These are phyloP conservation scores for Pascua sp. DNA, from an alignment of 1,284 basidiomycete genomes.

Conservation along the genomic window DNA sequence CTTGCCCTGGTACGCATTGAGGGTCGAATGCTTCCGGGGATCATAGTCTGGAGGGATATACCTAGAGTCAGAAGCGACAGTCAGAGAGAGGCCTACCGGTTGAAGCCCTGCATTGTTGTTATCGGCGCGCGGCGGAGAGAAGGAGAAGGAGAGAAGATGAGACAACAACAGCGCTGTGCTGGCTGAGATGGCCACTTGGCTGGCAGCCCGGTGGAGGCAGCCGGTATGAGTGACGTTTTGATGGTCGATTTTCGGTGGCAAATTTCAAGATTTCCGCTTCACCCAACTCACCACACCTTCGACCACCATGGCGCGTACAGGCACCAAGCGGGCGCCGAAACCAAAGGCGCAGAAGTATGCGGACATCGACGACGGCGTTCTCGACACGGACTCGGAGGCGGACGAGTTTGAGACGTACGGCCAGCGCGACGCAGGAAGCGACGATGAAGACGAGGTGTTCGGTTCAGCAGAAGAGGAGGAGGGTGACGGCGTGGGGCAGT, in stretches of 20 bases:
- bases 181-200: too few species aligned
- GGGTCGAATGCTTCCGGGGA: conserved; percentile 68
- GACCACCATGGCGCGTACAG: too few species aligned
- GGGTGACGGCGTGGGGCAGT: conserved; percentile 35
- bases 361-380: conserved; percentile 27
- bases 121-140: too few species aligned
- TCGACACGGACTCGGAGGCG: conserved; percentile 42
- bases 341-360: conserved; percentile 2
- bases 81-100: conserved; percentile 54
- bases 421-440: conserved; percentile 35
- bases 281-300: too few species aligned
- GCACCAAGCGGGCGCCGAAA: too few species aligned
- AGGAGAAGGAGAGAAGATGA: too few species aligned
- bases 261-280: too few species aligned
- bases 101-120: conserved; percentile 58
- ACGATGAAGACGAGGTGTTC: conserved; percentile 56
- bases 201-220: too few species aligned
- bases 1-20: conserved; percentile 70
- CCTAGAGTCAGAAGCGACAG: conserved; percentile 57
- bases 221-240: too few species aligned
- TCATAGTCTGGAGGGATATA: conserved; percentile 95
- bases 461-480: conserved; percentile 48
- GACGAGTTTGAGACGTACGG: conserved; percentile 39
- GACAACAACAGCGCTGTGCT: too few species aligned
- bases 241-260: too few species aligned